Evolutionary conservation across 1,284 basidiomycete species (phyloP).

Genomic region (Schizopora paradoxa): DNA sequence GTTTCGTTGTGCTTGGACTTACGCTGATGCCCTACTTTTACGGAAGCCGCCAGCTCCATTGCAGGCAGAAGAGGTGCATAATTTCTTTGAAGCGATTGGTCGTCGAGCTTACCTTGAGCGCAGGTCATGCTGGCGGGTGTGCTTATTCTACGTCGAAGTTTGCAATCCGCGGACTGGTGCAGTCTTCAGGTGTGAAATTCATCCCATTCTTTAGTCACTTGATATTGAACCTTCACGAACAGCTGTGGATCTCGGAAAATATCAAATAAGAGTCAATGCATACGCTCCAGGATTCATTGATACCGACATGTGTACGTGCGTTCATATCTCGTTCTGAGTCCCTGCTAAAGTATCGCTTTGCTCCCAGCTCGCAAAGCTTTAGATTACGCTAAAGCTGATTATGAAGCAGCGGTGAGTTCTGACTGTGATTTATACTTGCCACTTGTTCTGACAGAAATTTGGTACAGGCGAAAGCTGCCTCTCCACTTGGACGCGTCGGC

Average conservation of each 20-base stretch:
- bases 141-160: slow-evolving; percentile 25
- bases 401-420: too few species aligned
- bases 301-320: slow-evolving; percentile 14
- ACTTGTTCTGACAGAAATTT: too few species aligned
- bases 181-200: slow-evolving; percentile 20
- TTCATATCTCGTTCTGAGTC: neutral
- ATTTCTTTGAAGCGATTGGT: neutral
- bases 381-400: too few species aligned
- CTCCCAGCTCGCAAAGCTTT: too few species aligned
- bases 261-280: slow-evolving; percentile 18
- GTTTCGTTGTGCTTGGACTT: neutral
- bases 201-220: too few species aligned
- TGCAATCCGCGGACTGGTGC: slow-evolving; percentile 27
- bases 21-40: neutral
- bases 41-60: neutral
- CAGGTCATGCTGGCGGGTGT: neutral
- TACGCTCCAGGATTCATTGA: slow-evolving; percentile 18
- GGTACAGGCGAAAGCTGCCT: neutral
- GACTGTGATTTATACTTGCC: too few species aligned
- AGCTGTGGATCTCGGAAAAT: slow-evolving; percentile 22
- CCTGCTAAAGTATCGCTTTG: too few species aligned
- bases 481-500: slow-evolving; percentile 14
- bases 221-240: too few species aligned
- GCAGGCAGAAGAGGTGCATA: slow-evolving; percentile 1
- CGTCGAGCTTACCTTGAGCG: neutral